These are phyloP conservation scores for Phialophora macrospora DNA, from an alignment of 2,329 filamentous ascomycete genomes.

Conservation along the genomic window DNA sequence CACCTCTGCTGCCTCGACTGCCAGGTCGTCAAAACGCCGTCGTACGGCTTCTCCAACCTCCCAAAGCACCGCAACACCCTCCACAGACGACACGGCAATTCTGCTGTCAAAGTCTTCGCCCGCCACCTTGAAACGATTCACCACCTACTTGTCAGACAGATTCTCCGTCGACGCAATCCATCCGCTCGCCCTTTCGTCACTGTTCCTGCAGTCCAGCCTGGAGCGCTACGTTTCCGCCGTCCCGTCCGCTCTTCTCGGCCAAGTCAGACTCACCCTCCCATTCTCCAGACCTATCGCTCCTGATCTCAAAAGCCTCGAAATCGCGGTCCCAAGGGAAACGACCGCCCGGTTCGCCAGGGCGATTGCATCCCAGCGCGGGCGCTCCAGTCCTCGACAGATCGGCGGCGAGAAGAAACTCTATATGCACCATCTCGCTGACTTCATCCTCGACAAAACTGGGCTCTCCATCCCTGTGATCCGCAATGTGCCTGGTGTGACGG, in stretches of 20 bases:
- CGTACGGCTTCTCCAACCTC: slow-evolving; percentile 3
- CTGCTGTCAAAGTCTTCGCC: slow-evolving; percentile 31
- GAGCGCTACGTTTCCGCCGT: neutral
- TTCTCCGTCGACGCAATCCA: slow-evolving; percentile 28
- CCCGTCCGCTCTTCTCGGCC: slow-evolving; percentile 21
- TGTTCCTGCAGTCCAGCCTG: slow-evolving; percentile 6
- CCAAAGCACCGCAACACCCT: neutral
- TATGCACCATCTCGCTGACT: neutral
- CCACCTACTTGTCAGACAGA: slow-evolving; percentile 22
- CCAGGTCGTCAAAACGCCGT: slow-evolving; percentile 17
- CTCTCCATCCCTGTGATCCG: neutral
- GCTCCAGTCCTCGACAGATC: neutral
- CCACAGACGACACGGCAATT: slow-evolving; percentile 16
- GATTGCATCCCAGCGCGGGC: neutral
- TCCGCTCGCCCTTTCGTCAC: slow-evolving; percentile 26
- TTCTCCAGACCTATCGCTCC: slow-evolving; percentile 32
- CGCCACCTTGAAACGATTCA: slow-evolving; percentile 20
- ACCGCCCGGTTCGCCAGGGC: neutral
- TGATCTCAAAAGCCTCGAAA: slow-evolving; percentile 34
- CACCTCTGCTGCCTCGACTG: neutral
- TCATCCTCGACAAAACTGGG: neutral
- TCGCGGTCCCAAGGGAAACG: slow-evolving; percentile 23
- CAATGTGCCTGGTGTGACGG: neutral
- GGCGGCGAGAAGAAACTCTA: neutral
- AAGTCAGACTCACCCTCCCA: slow-evolving; percentile 31